Conservation (phyloP, 768 basidiomycete genomes). For the Coprinellus micaceus region DNA sequence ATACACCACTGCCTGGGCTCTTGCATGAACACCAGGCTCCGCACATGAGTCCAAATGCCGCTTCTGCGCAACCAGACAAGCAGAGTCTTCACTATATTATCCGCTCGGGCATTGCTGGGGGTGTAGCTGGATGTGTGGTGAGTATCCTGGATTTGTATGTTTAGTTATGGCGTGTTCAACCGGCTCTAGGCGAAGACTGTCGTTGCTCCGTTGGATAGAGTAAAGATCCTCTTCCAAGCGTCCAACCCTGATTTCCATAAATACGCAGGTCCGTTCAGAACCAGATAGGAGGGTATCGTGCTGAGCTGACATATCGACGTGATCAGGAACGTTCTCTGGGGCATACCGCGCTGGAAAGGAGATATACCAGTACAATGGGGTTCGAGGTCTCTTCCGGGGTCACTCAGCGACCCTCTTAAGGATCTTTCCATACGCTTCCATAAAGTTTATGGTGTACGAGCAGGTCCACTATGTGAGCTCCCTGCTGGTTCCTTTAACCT, state of each 20-base stretch:
- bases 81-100: slow-evolving; percentile 58
- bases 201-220: slow-evolving; percentile 93
- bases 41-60: slow-evolving; percentile 62
- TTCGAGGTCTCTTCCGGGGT: slow-evolving; percentile 87
- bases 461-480: slow-evolving; percentile 67
- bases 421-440: slow-evolving; percentile 94
- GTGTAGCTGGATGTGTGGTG: slow-evolving; percentile 90
- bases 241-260: slow-evolving; percentile 92
- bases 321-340: slow-evolving; percentile 81
- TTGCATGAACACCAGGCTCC: slow-evolving; percentile 18
- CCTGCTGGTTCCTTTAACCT: not conserved
- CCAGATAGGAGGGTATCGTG: not conserved
- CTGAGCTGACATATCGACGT: not conserved
- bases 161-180: slow-evolving; percentile 13
- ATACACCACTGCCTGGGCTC: slow-evolving; percentile 24
- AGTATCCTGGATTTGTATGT: slow-evolving; percentile 29
- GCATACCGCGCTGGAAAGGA: slow-evolving; percentile 70
- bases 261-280: slow-evolving; percentile 70
- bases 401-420: slow-evolving; percentile 93
- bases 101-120: slow-evolving; percentile 88
- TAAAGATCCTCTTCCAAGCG: slow-evolving; percentile 98
- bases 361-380: slow-evolving; percentile 67
- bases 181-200: slow-evolving; percentile 79
- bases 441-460: slow-evolving; percentile 97
- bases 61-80: slow-evolving; percentile 44